Base-by-base conservation (phyloP, 345 rosid genomes). In the Rhizophora apiculata region DNA sequence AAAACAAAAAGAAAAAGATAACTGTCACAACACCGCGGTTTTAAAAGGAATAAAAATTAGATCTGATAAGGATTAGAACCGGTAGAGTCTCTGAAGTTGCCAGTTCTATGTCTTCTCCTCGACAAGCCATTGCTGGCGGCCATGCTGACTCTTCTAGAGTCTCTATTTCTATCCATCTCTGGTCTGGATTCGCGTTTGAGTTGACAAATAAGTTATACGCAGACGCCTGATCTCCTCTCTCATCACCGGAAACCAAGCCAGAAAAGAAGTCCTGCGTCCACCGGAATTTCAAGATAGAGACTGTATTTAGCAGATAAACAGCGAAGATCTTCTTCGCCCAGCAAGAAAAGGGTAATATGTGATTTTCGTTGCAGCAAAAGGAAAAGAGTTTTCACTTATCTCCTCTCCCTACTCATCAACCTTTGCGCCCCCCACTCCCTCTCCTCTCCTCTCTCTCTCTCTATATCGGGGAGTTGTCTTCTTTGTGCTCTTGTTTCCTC, bases 101-200 rank as follows among this genome's bases (percentile, higher is more conserved):
- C 80, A 69, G 86, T 84, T 63, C 99, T 80, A 68, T 96, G 97
- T 55, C 99, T 68, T 63, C 99, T 84, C 61, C 98, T 78, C 8
- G 96, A 62, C 68, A 85, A 76, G 59, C 95, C 96, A 82, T 86
- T 89, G 13, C 88, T 81, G 39, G 91, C 68, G n/a, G 80, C 79
- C 85, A 85, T 80, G 58, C 81, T 81, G 27, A 83, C 77, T 83
- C 99, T 82, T 73, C 97, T 87, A 65, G 86, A 88, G 74, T 96
- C 99, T 81, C 99, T 84, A 80, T 78, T 87, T 78, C 98, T 87
- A 79, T 96, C 99, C 99, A 96, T 95, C 16, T 22, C 68, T 27
- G 29, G 27, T 26, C 30, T 6, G 69, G 49, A 26, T 46, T 54
- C 48, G 57, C 30, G 55, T 62, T 61, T 32, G 63, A 54, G 37